Evolutionary conservation across 2,329 filamentous ascomycete genomes (phyloP), one percentile per base, ranked within the genome.

Genomic region (Lasiodiplodia gonubiensis): DNA sequence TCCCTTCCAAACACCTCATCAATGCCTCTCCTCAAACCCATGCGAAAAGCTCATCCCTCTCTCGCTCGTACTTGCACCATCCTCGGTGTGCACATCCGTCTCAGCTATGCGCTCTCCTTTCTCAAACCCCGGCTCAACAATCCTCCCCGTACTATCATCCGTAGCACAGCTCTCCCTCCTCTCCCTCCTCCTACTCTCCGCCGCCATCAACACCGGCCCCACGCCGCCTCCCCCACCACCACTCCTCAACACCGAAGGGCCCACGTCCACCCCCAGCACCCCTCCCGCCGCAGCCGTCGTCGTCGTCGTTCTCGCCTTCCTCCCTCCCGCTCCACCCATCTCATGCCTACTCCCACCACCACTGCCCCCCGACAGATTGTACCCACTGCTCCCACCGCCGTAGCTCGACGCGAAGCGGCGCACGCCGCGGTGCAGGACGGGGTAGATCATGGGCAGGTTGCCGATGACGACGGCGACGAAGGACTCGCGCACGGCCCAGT

Each of bases 401-500:
- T n/a, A 53, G 1, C 52, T n/a, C 21, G 39, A 77, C 30, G 11
- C 77, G 67, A 0, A 77, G 78, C 33, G 33, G 3, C 21, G 1
- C n/a, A 57, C 54, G 54, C 54, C 35, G n/a, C 69, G 69, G 21
- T 68, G 69, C n/a, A 71, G 54, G 14, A 70, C 61, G 30, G 71
- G 70, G 69, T 81, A 81, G 64, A 82, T 78, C 74, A 82, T 80
- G 2, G 81, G 81, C 5, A 77, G 55, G 70, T 83, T 82, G 63
- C 75, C 75, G 67, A 83, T 78, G 25, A 82, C 69, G 12, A 82
- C 79, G 16, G 80, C 80, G 59, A 82, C 78, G 59, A 83, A 82
- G 42, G 81, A 80, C 70, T 82, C 81, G 64, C 81, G 80, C 42
- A 77, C 78, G 63, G 80, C 79, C 81, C 81, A 83, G 71, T 74